Base-by-base conservation (phyloP, 2,329 filamentous ascomycete genomes). In the Cladosporium sp. region DNA sequence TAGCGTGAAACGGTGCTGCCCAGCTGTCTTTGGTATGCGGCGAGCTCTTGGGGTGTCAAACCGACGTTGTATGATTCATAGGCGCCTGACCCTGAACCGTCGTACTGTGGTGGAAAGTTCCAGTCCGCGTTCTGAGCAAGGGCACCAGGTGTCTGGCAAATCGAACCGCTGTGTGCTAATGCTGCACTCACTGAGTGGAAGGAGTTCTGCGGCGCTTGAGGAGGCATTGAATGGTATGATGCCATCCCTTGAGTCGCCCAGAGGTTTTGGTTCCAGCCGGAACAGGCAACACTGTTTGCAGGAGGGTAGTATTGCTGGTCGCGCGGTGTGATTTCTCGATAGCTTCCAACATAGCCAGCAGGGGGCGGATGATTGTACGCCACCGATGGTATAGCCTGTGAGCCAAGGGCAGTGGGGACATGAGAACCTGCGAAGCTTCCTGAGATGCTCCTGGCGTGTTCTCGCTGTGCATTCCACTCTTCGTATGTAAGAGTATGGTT, bases 401-500 rank as follows among this genome's bases (percentile, higher is more conserved):
- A 22, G 6, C 19, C 36, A 2, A 36, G 5, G 9, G 37, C 37
- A 8, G 36, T 48, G 1, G 37, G 45, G n/a, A 48, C 37, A 13
- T 24, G 45, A 17, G 45, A 48, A 13, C 27, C 37, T 4, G 27
- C 37, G 17, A 32, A 48, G n/a, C 45, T 48, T 15, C 37, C 45
- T 7, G 45, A 20, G 3, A 34, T 24, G 2, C 36, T 32, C 3
- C 11, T 24, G 1, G 18, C 27, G 7, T 20, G 30, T 5, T 51
- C 41, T 22, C 48, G 40, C 18, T 44, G 40, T 12, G 34, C 34
- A 12, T n/a, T 57, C 59, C 60, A 65, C 24, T 65, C 57, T 17
- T 60, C 58, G 29, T 61, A 64, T 1, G 61, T 60, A 48, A 65
- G 52, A n/a, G 55, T 59, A 15, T 51, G 54, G 2, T 34, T 13